Conservation (phyloP, 306 rosid genomes). For the Benincasa hispida region DNA sequence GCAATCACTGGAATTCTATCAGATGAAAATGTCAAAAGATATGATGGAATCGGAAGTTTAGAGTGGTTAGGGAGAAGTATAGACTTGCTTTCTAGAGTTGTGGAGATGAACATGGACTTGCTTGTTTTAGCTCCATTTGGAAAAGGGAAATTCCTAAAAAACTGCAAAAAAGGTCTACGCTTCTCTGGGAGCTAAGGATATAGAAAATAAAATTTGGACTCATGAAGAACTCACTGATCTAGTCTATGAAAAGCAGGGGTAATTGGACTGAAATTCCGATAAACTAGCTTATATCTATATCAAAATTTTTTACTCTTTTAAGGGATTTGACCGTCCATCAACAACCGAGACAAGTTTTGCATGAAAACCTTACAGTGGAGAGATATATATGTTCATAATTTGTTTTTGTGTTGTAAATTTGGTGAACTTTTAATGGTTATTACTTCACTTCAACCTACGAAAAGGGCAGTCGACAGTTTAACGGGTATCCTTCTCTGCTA, state of each 20-base stretch:
- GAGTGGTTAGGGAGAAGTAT: constrained; percentile 46
- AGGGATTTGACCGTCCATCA: not conserved
- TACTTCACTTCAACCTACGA: not conserved
- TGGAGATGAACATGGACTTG: constrained; percentile 54
- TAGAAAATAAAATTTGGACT: constrained; percentile 41
- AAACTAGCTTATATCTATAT: not conserved
- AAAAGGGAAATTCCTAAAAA: constrained; percentile 48
- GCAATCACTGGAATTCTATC: constrained; percentile 45
- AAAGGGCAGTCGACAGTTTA: not conserved
- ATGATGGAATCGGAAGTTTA: constrained; percentile 30
- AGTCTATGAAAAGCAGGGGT: constrained; percentile 12
- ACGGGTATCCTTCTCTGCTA: constrained; percentile 24
- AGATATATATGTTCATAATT: not conserved
- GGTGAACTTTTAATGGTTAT: not conserved
- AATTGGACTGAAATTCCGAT: not conserved
- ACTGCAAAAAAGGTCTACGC: constrained; percentile 41
- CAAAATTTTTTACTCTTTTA: not conserved
- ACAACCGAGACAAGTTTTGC: not conserved
- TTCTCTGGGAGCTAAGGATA: constrained; percentile 30
- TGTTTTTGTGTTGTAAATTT: not conserved
- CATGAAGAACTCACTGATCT: constrained; percentile 38
- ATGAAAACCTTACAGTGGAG: not conserved
- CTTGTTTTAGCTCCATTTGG: constrained; percentile 61
- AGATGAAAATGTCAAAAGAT: constrained; percentile 44
- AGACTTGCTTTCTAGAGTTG: constrained; percentile 31